phyloP scores from a whole-genome alignment of 768 basidiomycete genomes.

The Russula foetens region DNA sequence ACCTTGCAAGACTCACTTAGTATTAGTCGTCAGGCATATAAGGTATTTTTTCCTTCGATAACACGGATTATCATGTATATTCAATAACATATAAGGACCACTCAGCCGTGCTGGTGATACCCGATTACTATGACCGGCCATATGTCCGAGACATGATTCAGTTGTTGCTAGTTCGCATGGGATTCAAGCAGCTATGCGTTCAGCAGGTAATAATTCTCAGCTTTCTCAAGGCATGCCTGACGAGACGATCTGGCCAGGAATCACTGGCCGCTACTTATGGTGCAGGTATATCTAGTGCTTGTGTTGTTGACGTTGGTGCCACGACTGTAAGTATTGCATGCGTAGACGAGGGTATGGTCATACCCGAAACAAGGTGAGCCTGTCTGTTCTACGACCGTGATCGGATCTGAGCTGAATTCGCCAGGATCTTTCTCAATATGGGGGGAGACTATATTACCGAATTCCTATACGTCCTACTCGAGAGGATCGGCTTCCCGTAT shows the following conservation, averaged over 20 bases:
- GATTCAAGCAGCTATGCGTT: slow-evolving; percentile 87
- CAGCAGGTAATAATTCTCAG: slow-evolving; percentile 63
- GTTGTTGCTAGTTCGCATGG: slow-evolving; percentile 67
- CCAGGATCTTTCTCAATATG: slow-evolving; percentile 71
- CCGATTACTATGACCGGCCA: slow-evolving; percentile 80
- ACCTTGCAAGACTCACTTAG: slow-evolving; percentile 55
- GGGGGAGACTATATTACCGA: slow-evolving; percentile 95
- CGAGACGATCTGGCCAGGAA: slow-evolving; percentile 45
- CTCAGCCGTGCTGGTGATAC: slow-evolving; percentile 82
- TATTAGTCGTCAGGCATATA: slow-evolving; percentile 46
- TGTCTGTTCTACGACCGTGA: not conserved
- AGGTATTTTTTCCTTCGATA: slow-evolving; percentile 35
- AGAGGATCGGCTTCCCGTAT: slow-evolving; percentile 83
- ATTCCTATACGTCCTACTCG: slow-evolving; percentile 72
- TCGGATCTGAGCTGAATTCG: not conserved
- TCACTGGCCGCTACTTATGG: slow-evolving; percentile 91
- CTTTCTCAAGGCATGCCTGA: not conserved
- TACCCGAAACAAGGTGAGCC: slow-evolving; percentile 76
- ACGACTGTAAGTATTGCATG: slow-evolving; percentile 78
- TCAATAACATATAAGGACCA: slow-evolving; percentile 48
- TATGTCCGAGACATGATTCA: slow-evolving; percentile 77
- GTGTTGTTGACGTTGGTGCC: slow-evolving; percentile 93
- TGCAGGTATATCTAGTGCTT: slow-evolving; percentile 89
- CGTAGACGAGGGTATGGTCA: slow-evolving; percentile 87
- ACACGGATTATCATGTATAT: not conserved